Evolutionary conservation across 2,329 filamentous ascomycete genomes (phyloP).

Genomic region (Penicillium hordei): DNA sequence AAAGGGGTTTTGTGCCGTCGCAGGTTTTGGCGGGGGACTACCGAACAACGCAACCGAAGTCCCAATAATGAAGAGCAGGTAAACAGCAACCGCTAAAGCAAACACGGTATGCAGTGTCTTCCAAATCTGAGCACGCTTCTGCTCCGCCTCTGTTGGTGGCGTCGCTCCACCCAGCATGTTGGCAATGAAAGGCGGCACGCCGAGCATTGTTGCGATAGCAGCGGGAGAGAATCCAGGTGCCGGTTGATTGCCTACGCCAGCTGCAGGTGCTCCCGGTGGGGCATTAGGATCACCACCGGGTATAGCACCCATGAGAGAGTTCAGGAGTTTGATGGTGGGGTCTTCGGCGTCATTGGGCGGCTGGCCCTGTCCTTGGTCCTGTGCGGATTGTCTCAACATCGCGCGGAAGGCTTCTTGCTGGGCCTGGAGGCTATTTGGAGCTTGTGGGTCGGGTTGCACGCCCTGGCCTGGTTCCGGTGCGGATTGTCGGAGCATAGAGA

Average conservation of each 20-base stretch:
- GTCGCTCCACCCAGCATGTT: conserved; percentile 41
- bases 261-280: conserved; percentile 23
- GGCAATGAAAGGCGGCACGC: conserved; percentile 42
- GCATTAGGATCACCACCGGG: conserved; percentile 23
- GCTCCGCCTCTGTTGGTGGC: conserved; percentile 39
- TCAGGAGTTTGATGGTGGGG: conserved; percentile 40
- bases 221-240: conserved; percentile 23
- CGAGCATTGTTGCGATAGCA: conserved; percentile 45
- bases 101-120: conserved; percentile 60
- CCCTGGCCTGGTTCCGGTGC: conserved; percentile 23
- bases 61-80: conserved; percentile 45
- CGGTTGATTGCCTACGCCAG: conserved; percentile 1
- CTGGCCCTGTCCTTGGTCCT: conserved; percentile 21
- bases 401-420: conserved; percentile 47
- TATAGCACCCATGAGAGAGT: conserved; percentile 37
- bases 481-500: conserved; percentile 39
- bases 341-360: conserved; percentile 28
- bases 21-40: conserved; percentile 43
- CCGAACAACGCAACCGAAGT: conserved; percentile 41
- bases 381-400: conserved; percentile 36
- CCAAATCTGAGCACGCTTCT: conserved; percentile 49
- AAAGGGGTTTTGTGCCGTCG: conserved; percentile 48
- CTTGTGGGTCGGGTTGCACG: conserved; percentile 16
- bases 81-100: conserved; percentile 56
- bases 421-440: conserved; percentile 21